Base-by-base conservation (phyloP, 192 early-diverging fungal species). In the Coemansia sp. region DNA sequence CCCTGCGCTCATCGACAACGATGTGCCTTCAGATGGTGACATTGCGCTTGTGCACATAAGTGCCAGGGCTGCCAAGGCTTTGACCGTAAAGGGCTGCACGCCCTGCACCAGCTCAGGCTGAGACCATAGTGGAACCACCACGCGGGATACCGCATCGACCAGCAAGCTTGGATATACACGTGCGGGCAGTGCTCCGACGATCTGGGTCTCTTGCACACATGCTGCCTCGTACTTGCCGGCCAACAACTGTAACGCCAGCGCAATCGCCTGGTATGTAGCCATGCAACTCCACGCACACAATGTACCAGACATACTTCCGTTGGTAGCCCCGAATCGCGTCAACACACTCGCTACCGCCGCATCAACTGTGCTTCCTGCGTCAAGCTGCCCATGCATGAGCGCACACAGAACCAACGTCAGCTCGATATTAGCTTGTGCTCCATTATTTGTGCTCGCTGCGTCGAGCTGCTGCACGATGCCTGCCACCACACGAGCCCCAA, bases 61-160 rank as follows among this genome's bases (percentile, higher is more conserved):
- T 6, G 67, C 65, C 19, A 80, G 58, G 35, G 62, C 56, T 1
- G 77, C 73, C 19, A 67, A 23, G 2, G 71, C 48, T 48, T 54
- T 62, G 8, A 74, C 57, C 2, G 58, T 57, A 1, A 38, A 61
- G 19, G 47, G 41, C 17, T 43, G 52, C 37, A 63, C 74, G 12
- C 57, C 56, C 2, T 51, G 21, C 10, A 77, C 38, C 25, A 73
- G 55, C 22, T 64, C 68, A 8, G 59, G 43, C 16, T 56, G 43
- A 10, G 77, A 74, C 77, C 77, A 80, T 19, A 41, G 25, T 12
- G 77, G 77, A 37, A 80, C 62, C 1, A 74, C 19, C 17, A 65
- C 61, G 8, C 49, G 45, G 14, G 14, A 57, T 62, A 80, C 29
- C 2, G 68, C 43, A 1, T 56, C 53, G 1, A 9, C 1, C 21